phyloP scores from a whole-genome alignment of 2,329 filamentous ascomycete genomes.

The Botrytis elliptica region DNA sequence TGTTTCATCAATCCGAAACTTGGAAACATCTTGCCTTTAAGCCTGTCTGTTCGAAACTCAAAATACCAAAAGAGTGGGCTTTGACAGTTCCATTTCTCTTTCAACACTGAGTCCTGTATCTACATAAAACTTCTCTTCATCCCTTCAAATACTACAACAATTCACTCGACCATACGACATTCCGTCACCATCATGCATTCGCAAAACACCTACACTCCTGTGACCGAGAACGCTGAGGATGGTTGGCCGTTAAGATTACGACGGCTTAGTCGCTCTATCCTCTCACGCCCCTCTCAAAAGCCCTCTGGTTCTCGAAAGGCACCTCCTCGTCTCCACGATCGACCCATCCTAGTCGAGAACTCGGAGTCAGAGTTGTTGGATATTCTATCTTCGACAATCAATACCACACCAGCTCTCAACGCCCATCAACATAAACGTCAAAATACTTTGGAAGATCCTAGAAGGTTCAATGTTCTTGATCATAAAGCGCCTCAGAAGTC shows the following conservation, averaged over 20 bases:
- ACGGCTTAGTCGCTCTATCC: background rate
- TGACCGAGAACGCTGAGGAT: background rate
- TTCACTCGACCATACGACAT: background rate
- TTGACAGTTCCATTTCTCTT: background rate
- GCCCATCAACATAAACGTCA: background rate
- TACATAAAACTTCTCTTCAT: background rate
- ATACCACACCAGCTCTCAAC: background rate
- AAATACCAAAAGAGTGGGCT: conserved; percentile 1
- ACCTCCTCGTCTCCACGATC: background rate
- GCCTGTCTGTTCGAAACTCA: background rate
- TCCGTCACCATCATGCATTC: background rate
- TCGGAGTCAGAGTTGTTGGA: background rate
- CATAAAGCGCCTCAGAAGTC: background rate
- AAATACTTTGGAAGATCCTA: conserved; percentile 7
- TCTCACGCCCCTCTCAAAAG: background rate
- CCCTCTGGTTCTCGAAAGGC: background rate
- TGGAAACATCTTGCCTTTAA: background rate
- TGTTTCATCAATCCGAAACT: background rate
- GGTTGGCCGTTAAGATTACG: background rate
- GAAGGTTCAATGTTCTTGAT: conserved; percentile 10
- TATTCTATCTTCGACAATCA: conserved; percentile 1
- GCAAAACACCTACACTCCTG: background rate
- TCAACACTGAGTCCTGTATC: background rate
- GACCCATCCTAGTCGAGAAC: background rate
- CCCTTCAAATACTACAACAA: background rate